Evolutionary conservation across 768 basidiomycete species (phyloP).

Genomic region (Candolleomyces efflorescens): DNA sequence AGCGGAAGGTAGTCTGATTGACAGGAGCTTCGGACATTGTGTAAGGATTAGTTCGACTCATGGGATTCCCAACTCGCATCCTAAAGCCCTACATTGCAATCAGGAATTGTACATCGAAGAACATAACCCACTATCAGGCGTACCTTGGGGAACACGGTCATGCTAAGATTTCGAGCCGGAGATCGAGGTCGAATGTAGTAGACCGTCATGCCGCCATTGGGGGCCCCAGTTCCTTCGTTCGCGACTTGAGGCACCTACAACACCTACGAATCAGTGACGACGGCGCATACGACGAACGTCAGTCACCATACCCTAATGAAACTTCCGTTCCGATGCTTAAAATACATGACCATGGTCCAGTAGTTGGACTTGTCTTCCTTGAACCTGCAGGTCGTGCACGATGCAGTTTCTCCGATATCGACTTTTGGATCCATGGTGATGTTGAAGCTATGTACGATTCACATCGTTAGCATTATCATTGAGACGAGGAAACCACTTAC

Average conservation of each 20-base stretch:
- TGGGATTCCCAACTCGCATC: slow-evolving; percentile 8
- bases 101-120: neutral
- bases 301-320: slow-evolving; percentile 7
- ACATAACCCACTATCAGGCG: neutral
- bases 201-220: neutral
- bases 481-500: neutral
- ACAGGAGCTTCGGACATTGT: slow-evolving; percentile 2
- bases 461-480: no score
- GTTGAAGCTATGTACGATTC: slow-evolving; percentile 3
- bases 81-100: slow-evolving; percentile 1
- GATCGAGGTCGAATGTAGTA: slow-evolving; percentile 1
- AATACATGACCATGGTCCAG: slow-evolving; percentile 12
- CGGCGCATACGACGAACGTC: neutral
- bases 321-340: slow-evolving; percentile 12
- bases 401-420: slow-evolving; percentile 4
- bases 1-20: slow-evolving; percentile 10
- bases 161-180: neutral
- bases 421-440: slow-evolving; percentile 9
- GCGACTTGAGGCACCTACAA: neutral
- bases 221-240: neutral
- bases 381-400: slow-evolving; percentile 13
- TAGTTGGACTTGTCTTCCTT: slow-evolving; percentile 14
- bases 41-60: neutral
- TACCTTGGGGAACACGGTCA: neutral
- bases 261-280: neutral